These are phyloP conservation scores for Artomyces pyxidatus DNA, from an alignment of 768 basidiomycete genomes.

Conservation along the genomic window DNA sequence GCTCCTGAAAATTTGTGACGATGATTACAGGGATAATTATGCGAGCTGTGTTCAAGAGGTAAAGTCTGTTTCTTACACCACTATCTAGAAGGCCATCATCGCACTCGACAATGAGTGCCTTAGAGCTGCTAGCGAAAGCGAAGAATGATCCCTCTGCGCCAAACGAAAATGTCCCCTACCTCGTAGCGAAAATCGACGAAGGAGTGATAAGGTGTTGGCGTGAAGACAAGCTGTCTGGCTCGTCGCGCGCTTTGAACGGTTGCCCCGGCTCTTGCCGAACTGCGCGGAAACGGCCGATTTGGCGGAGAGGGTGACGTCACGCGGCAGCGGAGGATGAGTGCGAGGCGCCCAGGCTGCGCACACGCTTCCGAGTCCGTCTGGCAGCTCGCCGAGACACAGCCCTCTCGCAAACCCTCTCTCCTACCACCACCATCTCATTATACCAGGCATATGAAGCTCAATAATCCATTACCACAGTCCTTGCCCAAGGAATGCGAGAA, in stretches of 20 bases:
- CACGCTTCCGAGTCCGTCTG: too few relatives aligned
- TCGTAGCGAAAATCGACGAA: conserved; percentile 15
- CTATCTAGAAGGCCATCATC: conserved; percentile 33
- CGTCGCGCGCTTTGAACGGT: too few relatives aligned
- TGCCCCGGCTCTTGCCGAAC: too few relatives aligned
- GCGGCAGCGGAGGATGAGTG: too few relatives aligned
- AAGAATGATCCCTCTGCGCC: conserved; percentile 23
- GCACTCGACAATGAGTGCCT: conserved; percentile 18
- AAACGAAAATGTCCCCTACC: conserved; percentile 22
- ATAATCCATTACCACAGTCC: conserved; percentile 43
- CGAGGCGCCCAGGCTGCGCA: too few relatives aligned
- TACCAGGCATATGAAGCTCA: conserved; percentile 35
- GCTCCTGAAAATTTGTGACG: too few relatives aligned
- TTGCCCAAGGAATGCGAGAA: conserved; percentile 82
- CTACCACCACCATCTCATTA: not conserved
- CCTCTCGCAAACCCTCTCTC: too few relatives aligned
- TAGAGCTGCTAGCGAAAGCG: conserved; percentile 32
- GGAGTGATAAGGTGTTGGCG: conserved; percentile 28
- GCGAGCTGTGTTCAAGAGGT: too few relatives aligned
- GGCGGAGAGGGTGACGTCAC: too few relatives aligned
- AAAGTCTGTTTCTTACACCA: conserved; percentile 26
- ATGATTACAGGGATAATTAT: too few relatives aligned
- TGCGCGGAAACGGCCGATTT: too few relatives aligned
- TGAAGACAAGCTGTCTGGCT: not conserved
- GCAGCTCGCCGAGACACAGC: too few relatives aligned